These are phyloP conservation scores for Avena eriantha DNA, from an alignment of 176 grass and related monocot genomes.

Conservation along the genomic window DNA sequence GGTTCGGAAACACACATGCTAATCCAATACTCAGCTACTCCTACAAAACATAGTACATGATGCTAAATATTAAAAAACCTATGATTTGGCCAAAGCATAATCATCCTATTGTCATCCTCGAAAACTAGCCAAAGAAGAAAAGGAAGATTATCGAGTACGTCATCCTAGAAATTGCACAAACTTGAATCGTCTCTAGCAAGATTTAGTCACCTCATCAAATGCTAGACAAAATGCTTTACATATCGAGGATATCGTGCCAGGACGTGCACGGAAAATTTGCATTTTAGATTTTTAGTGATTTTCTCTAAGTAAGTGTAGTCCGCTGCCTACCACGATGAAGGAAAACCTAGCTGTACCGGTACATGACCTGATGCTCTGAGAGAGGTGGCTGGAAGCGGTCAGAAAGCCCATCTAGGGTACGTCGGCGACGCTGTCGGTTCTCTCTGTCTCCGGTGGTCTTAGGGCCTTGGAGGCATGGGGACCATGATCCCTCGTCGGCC, in stretches of 20 bases:
- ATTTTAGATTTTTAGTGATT: too few relatives aligned
- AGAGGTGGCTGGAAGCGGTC: too few relatives aligned
- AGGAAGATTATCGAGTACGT: background rate
- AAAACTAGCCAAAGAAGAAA: background rate
- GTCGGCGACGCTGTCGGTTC: too few relatives aligned
- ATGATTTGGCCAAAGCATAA: background rate
- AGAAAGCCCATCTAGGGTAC: too few relatives aligned
- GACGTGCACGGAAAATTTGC: background rate
- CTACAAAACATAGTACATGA: too few relatives aligned
- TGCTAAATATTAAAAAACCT: background rate
- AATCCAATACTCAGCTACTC: too few relatives aligned
- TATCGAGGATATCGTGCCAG: background rate
- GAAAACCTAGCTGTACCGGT: background rate
- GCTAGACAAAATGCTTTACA: background rate
- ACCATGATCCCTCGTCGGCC: too few relatives aligned
- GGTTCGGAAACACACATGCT: too few relatives aligned
- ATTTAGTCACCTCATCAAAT: background rate
- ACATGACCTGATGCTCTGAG: too few relatives aligned
- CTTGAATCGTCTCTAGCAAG: background rate
- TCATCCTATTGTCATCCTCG: background rate
- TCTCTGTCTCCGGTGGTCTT: too few relatives aligned
- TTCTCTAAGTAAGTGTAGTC: background rate
- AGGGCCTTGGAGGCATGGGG: too few relatives aligned
- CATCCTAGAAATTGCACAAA: background rate
- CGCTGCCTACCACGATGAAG: background rate